A percentile compares a stretch with the other conserved stretches of the same genome.
These are phyloP conservation scores for Penicillium expansum DNA, from an alignment of 2,329 filamentous ascomycete species.

Conservation along the genomic window DNA sequence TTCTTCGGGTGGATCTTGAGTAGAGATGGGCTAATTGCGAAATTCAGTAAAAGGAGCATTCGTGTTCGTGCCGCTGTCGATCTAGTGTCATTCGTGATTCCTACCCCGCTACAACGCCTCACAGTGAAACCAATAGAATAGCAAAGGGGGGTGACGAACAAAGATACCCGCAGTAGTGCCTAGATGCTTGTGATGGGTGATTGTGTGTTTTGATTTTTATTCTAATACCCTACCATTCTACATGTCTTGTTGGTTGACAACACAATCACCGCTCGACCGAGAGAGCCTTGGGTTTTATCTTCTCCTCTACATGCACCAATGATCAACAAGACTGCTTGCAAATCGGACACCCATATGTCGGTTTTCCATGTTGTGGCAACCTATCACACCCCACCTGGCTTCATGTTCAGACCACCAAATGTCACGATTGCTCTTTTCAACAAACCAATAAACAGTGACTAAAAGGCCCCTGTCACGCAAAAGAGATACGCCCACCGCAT, in stretches of 20 bases:
- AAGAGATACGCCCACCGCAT: background rate
- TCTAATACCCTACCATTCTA: too few relatives aligned
- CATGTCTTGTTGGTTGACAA: background rate
- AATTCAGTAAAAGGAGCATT: slow-evolving; percentile 11
- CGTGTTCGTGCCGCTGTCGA: slow-evolving; percentile 4
- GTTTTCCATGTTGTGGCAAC: background rate
- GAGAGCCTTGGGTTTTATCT: background rate
- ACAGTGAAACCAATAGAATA: background rate
- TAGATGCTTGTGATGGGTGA: background rate
- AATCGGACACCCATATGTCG: background rate
- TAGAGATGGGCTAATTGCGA: slow-evolving; percentile 4
- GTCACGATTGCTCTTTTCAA: background rate
- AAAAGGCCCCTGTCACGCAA: background rate
- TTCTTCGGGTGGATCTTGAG: background rate
- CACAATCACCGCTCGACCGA: background rate
- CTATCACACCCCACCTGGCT: background rate
- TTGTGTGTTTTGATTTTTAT: background rate
- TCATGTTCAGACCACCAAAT: background rate
- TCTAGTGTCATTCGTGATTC: background rate
- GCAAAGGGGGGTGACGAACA: background rate
- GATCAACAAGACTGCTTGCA: background rate
- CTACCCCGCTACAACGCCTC: slow-evolving; percentile 8
- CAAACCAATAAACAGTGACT: background rate
- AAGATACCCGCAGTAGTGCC: background rate
- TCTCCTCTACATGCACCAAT: background rate